These are phyloP conservation scores for Sphagnurus paluster DNA, from an alignment of 1,284 basidiomycete species.

Conservation along the genomic window DNA sequence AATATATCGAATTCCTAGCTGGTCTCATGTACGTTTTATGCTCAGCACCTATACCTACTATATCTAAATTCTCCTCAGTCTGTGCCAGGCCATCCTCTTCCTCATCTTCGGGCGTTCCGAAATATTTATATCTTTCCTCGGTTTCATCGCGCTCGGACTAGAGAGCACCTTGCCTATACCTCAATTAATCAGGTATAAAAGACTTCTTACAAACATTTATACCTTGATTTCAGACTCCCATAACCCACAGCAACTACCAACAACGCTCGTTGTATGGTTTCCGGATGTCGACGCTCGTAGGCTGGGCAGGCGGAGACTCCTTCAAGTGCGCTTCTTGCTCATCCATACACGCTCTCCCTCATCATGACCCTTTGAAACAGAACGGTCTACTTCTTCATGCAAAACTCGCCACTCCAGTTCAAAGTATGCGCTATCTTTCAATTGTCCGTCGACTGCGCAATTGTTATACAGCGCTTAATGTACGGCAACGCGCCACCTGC, in stretches of 20 bases:
- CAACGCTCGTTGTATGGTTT: slow-evolving; percentile 83
- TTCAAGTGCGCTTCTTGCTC: slow-evolving; percentile 63
- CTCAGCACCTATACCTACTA: slow-evolving; percentile 11
- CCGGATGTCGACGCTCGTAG: slow-evolving; percentile 76
- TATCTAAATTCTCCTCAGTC: slow-evolving; percentile 37
- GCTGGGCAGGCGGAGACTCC: slow-evolving; percentile 80
- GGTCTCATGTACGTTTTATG: slow-evolving; percentile 61
- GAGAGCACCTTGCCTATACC: slow-evolving; percentile 84
- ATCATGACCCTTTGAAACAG: too few species aligned
- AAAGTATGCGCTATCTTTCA: slow-evolving; percentile 82
- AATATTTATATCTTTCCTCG: slow-evolving; percentile 66
- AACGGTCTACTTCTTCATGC: slow-evolving; percentile 77
- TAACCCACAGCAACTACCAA: slow-evolving; percentile 62
- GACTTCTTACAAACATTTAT: slow-evolving; percentile 13
- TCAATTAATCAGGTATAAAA: slow-evolving; percentile 67
- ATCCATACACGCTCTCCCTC: slow-evolving; percentile 6
- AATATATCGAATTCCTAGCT: slow-evolving; percentile 83
- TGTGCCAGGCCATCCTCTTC: slow-evolving; percentile 70
- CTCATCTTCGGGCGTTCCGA: slow-evolving; percentile 72
- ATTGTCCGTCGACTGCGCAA: slow-evolving; percentile 72
- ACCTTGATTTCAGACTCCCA: slow-evolving; percentile 17
- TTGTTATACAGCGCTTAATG: slow-evolving; percentile 66
- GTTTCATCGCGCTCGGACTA: slow-evolving; percentile 77
- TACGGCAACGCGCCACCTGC: slow-evolving; percentile 68
- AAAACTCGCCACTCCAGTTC: slow-evolving; percentile 73